Conservation (phyloP, 2,329 filamentous ascomycete species). For the Blastomyces parvus region DNA sequence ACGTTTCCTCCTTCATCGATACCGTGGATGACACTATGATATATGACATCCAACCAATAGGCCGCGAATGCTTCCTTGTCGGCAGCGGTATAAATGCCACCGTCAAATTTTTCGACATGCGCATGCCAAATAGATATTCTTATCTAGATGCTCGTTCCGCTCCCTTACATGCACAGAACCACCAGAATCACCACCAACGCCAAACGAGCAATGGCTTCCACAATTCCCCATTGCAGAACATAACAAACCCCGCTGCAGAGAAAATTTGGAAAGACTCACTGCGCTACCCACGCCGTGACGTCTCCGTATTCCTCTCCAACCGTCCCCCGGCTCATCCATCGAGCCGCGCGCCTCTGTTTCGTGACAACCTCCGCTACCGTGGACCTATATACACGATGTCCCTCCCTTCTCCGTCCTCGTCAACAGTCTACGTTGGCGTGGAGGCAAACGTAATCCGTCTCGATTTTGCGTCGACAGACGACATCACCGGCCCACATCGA, state of each 20-base stretch:
- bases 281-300: constrained; percentile 23
- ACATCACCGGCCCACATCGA: constrained; percentile 25
- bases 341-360: constrained; percentile 12
- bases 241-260: not conserved
- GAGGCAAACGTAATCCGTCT: constrained; percentile 35
- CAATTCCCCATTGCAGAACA: constrained; percentile 10
- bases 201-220: not conserved
- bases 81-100: constrained; percentile 49
- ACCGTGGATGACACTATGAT: constrained; percentile 49
- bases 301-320: constrained; percentile 37
- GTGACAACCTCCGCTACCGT: constrained; percentile 27
- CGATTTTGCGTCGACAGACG: constrained; percentile 38
- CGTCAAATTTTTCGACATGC: constrained; percentile 54
- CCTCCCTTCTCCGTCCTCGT: constrained; percentile 36
- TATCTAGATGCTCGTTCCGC: constrained; percentile 22
- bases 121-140: constrained; percentile 30
- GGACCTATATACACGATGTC: constrained; percentile 39
- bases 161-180: constrained; percentile 2
- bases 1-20: constrained; percentile 45
- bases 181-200: constrained; percentile 5
- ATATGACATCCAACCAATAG: constrained; percentile 50
- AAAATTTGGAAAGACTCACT: not conserved
- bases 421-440: constrained; percentile 39
- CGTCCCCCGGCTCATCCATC: constrained; percentile 15
- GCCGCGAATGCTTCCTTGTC: constrained; percentile 47